Evolutionary conservation across 164 flowering plant species (phyloP).

Genomic region (Stephania cephalantha): DNA sequence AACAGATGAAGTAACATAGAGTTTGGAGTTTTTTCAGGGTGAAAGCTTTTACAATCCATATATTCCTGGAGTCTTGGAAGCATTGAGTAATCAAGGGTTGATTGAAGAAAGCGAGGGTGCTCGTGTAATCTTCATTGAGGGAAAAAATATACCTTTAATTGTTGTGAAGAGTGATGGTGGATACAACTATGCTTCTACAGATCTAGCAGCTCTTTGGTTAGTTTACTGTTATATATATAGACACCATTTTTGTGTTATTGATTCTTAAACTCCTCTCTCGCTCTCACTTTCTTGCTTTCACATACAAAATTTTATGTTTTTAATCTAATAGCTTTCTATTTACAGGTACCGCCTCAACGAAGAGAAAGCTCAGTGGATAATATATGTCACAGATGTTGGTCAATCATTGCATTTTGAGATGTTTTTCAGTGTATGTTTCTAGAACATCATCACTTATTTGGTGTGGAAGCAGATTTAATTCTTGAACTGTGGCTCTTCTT

Average conservation of each 20-base stretch:
- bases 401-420: conserved; percentile 89
- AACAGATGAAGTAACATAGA: not conserved
- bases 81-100: conserved; percentile 44
- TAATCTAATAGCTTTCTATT: conserved; percentile 12
- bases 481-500: not conserved
- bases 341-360: conserved; percentile 94
- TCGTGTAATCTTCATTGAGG: conserved; percentile 77
- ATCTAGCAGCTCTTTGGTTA: conserved; percentile 90
- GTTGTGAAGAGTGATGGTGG: conserved; percentile 97
- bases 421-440: conserved; percentile 71
- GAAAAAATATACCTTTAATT: conserved; percentile 74
- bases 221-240: conserved; percentile 16
- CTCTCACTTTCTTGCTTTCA: not conserved
- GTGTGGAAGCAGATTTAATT: not conserved
- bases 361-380: conserved; percentile 95
- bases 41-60: conserved; percentile 94
- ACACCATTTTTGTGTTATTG: not conserved
- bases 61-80: conserved; percentile 60
- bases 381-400: conserved; percentile 95
- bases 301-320: not conserved
- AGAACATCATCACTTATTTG: conserved; percentile 17
- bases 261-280: not conserved
- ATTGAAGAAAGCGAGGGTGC: conserved; percentile 93
- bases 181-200: conserved; percentile 93
- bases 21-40: conserved; percentile 40